Conservation (phyloP, 2,329 filamentous ascomycete genomes). For the Sporothrix brasiliensis region DNA sequence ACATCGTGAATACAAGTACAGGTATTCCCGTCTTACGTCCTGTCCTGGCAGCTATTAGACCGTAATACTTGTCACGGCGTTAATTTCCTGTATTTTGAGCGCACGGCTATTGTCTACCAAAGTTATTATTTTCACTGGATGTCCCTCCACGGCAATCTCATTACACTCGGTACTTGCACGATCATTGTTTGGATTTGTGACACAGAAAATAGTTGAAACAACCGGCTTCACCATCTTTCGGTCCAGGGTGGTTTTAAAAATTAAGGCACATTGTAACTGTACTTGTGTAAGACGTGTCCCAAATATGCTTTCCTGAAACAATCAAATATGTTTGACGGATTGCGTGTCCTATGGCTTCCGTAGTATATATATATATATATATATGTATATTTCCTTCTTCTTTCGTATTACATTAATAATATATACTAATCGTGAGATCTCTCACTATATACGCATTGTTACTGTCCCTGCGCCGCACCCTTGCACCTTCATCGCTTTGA, state of each 20-base stretch:
- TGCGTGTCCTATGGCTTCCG: background rate
- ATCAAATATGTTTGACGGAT: too few species aligned
- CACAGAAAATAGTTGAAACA: background rate
- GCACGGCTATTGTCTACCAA: background rate
- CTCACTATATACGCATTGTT: background rate
- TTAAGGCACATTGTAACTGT: background rate
- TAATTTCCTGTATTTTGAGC: background rate
- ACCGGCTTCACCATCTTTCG: background rate
- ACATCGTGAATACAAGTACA: background rate
- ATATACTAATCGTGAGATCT: too few species aligned
- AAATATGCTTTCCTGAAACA: background rate
- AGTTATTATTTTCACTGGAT: too few species aligned
- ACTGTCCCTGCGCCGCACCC: background rate
- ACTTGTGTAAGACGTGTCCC: background rate
- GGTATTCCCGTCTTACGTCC: background rate
- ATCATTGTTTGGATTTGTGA: background rate
- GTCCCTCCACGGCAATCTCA: too few species aligned
- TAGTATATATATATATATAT: background rate
- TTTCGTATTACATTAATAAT: too few species aligned
- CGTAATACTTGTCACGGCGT: background rate
- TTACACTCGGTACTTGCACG: background rate
- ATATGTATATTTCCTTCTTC: background rate
- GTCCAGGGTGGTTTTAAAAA: background rate
- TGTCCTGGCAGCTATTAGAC: background rate
- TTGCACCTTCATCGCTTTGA: background rate